Base-by-base conservation (phyloP, 495 filamentous ascomycete genomes). In the Apodospora peruviana region DNA sequence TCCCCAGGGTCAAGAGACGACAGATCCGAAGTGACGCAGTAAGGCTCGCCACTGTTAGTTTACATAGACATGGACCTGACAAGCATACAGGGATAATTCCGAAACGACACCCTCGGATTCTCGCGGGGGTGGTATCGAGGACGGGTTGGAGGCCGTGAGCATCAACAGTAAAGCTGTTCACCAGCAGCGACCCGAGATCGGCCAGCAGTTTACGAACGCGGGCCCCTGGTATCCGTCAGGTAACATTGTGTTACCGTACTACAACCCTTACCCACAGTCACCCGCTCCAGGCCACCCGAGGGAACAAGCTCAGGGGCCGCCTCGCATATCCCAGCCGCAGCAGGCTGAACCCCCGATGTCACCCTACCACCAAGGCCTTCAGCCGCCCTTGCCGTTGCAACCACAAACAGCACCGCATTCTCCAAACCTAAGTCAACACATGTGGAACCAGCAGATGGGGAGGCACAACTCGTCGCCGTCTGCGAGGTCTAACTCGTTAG, bases 211-310 rank as follows among this genome's bases (percentile, higher is more conserved):
- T 29, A 43, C 51, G 37, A 22, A 34, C n/a, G 45, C 37, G 11
- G 50, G 53, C n/a, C 50, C 53, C n/a, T 52, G 49, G 53, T 45
- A 48, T 27, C 49, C 48, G 1, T 32, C 53, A n/a, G 36, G 25
- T n/a, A 17, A 45, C 17, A 44, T 53, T 4, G 34, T 25, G n/a
- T 40, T 49, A n/a, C 50, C 54, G 7, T 45, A 23, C 29, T 53
- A 53, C 11, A 49, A 19, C 17, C 17, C 25, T 14, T 23, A 32
- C 8, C 40, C 41, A 8, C 25, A 43, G 18, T 12, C 51, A 14
- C 19, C 20, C 4, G 12, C 34, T n/a, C 16, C 18, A 24, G 45
- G 18, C 17, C 9, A 40, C 12, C 44, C 47, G 21, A 46, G 23
- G 16, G 36, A 21, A 11, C 29, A 27, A 2, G 12, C 35, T 11